Conservation (phyloP, 208 protist genomes). For the Trypanosoma lewisi region DNA sequence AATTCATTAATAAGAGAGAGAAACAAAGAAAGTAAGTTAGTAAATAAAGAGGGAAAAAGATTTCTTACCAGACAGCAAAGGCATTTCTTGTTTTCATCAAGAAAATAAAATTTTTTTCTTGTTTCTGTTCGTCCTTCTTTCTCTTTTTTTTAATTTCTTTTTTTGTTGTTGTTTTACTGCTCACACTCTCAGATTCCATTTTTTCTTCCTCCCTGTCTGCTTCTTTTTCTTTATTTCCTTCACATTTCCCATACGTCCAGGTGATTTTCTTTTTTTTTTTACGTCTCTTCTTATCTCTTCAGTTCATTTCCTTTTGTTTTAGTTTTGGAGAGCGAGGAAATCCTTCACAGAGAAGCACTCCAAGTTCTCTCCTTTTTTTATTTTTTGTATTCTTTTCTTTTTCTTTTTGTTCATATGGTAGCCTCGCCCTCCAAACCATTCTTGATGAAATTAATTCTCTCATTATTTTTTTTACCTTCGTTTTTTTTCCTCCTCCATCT, state of each 20-base stretch:
- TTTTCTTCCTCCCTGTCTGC: conserved; percentile 14
- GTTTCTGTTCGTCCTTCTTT: conserved; percentile 5
- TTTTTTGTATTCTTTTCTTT: conserved; percentile 12
- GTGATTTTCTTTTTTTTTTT: conserved; percentile 4
- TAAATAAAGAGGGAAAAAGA: too few relatives aligned
- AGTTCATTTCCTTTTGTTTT: conserved; percentile 15
- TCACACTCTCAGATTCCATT: not conserved
- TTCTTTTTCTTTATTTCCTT: conserved; percentile 9
- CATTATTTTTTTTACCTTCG: not conserved
- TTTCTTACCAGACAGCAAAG: not conserved
- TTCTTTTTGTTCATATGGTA: not conserved
- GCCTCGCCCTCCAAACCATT: not conserved
- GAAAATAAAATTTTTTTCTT: conserved; percentile 10
- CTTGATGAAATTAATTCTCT: not conserved
- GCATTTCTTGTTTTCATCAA: not conserved
- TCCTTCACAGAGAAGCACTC: not conserved
- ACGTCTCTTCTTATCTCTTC: conserved; percentile 3
- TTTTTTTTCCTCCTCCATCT: not conserved
- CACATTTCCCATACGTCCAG: too few relatives aligned
- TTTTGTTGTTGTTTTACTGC: conserved; percentile 8
- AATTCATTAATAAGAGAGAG: too few relatives aligned
- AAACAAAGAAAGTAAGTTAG: too few relatives aligned
- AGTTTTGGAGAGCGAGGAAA: not conserved
- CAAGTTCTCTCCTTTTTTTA: conserved; percentile 4
- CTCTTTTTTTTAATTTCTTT: conserved; percentile 15